Evolutionary conservation across 768 basidiomycete species (phyloP), one percentile per base, ranked within the genome.

Genomic region (Hemileccinum rubropunctum): DNA sequence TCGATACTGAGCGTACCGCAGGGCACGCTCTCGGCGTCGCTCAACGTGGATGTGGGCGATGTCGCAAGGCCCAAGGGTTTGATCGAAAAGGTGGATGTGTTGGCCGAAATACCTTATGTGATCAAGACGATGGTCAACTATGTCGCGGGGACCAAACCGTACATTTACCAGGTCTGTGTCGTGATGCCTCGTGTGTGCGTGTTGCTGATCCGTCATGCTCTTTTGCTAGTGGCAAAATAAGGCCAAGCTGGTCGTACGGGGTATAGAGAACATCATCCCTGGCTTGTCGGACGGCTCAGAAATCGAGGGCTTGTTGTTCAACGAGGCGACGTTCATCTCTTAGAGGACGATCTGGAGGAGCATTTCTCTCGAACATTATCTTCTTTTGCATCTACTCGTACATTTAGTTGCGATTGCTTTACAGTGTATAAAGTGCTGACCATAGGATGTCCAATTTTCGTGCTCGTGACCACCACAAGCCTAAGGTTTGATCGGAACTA

Each of bases 101-200:
- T 99, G 9, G 94, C 89, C 6, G 95, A 99, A 73, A 91, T 97
- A 56, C 97, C 97, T 11, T 84, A 86, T 52, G 83, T 95, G 47
- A 72, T 99, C 66, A 92, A 93, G 75, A 83, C 93, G 68, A 86
- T 93, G 53, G 84, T 99, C 57, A 91, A 86, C 62, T 95, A 95
- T 61, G 93, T 93, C 33, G 84, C 94, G 34, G 89, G 91, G 35
- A 92, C 91, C 18, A 94, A 95, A 68, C 95, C 93, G 0, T 95
- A 84, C 67, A 88, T 95, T 66, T 97, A 95, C 69, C 91, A 95
- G 81, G 93, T 88, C 46, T 47, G 82, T 71, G 35, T 45, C 46
- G 18, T 4, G 6, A 3, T 10, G 28, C 9, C 3, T 26, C 14
- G 38, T 18, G 7, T 4, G 13, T 18, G 17, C 10, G 1, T 12